phyloP scores from a whole-genome alignment of 768 basidiomycete genomes.

The Gautieria morchelliformis region DNA sequence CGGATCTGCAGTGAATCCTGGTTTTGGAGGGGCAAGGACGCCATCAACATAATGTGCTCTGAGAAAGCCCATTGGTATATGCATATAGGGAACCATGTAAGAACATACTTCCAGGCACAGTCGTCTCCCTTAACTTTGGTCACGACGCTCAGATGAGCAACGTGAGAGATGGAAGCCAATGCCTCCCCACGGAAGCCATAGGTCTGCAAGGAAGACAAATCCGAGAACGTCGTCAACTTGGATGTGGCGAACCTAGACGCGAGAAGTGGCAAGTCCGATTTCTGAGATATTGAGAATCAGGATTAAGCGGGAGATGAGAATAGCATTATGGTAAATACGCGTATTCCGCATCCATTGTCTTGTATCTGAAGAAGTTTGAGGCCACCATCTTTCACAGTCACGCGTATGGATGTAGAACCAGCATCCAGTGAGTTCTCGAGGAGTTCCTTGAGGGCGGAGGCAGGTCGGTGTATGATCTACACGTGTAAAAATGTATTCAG shows the following conservation, averaged over 20 bases:
- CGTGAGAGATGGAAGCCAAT: constrained; percentile 90
- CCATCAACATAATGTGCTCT: constrained; percentile 85
- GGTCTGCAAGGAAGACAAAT: constrained; percentile 73
- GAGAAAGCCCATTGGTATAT: background rate
- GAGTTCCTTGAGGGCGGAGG: constrained; percentile 92
- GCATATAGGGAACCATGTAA: background rate
- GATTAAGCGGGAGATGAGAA: background rate
- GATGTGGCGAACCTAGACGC: constrained; percentile 95
- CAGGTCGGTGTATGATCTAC: constrained; percentile 81
- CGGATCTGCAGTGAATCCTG: constrained; percentile 64
- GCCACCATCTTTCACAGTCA: constrained; percentile 92
- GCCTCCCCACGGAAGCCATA: constrained; percentile 99
- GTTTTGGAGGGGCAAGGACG: constrained; percentile 54
- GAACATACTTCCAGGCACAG: constrained; percentile 87
- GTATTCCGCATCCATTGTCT: constrained; percentile 93
- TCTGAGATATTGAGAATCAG: constrained; percentile 34
- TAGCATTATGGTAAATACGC: constrained; percentile 38
- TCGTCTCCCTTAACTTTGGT: constrained; percentile 78
- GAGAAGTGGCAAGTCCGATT: constrained; percentile 78
- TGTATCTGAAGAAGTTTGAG: constrained; percentile 91
- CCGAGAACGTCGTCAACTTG: constrained; percentile 79
- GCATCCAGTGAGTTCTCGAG: constrained; percentile 96
- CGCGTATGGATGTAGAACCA: constrained; percentile 72
- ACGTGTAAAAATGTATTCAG: constrained; percentile 13
- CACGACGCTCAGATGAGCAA: constrained; percentile 79